Evolutionary conservation across 345 rosid species (phyloP), one percentile per base, ranked within the genome.

Genomic region (Dipteronia dyeriana): DNA sequence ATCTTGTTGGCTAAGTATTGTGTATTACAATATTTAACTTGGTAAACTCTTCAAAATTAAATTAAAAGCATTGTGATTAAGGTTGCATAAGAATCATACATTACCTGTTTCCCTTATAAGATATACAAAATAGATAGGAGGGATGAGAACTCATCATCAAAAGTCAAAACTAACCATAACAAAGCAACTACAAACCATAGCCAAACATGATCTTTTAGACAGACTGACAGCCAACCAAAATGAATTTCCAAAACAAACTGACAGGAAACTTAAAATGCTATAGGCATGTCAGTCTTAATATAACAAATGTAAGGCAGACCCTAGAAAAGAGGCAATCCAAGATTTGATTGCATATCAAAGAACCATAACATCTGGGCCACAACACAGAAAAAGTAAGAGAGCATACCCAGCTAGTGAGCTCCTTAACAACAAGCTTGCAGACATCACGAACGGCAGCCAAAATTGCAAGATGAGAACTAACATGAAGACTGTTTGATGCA

Each of bases 331-430:
- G 26, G 64, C 49, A 65, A 38, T 71, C 25, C 26, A 66, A 34
- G 43, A 51, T 64, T 59, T 38, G 41, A 54, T 70, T 45, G 23
- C 49, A 85, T 54, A 47, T 10, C 57, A 41, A 39, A 13, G 16
- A 54, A 54, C 68, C 43, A 31, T 31, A 23, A 70, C 61, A 74
- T 53, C 22, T 22, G 17, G 53, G 20, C 29, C 26, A 26, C 7
- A 45, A 51, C 59, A 75, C 5, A 47, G 31, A 59, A 22, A 70
- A 49, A 47, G 53, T 34, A 65, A 56, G 5, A 39, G 64, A 74
- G 31, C 95, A 80, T 96, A 96, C 99, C 99, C 98, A 94, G 76
- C 97, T 91, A 49, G 99, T 96, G 77, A 96, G 98, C 88, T 94
- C 95, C 83, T 92, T 96, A 49, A 92, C 94, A 22, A 93, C 97